Evolutionary conservation across 2,329 filamentous ascomycete species (phyloP), one percentile per base, ranked within the genome.

Genomic region (Rosellinia necatrix): DNA sequence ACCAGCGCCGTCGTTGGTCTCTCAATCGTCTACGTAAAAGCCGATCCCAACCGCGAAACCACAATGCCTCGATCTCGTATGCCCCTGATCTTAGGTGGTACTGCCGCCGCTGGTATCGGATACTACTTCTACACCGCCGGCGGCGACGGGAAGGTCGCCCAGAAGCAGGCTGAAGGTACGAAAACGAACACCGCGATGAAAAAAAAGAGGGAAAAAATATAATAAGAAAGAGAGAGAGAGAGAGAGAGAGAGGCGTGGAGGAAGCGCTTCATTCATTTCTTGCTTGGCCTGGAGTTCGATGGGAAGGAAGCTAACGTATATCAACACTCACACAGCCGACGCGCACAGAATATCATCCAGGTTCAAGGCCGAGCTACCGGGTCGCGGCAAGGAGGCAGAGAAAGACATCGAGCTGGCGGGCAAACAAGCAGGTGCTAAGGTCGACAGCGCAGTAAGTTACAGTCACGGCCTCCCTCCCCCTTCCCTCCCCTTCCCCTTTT

Each of bases 41-140:
- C 15, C 10, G 51, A 52, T 35, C 29, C 29, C 13, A 29, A 22
- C 27, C 30, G 22, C 51, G 12, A 24, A 40, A 12, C 8, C 27
- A 51, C 37, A 25, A 58, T 58, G 56, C 58, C 56, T 55, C 48
- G 57, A 40, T 51, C 57, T 27, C 30, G 60, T 2, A 21, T 60
- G 30, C 60, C 60, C 7, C 81, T 64, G 65, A 79, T 63, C 69
- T 78, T 66, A 70, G 88, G 87, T 66, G 75, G 85, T 64, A 83
- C 80, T 57, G 85, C 84, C 63, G 87, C 82, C 27, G 84, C 83
- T 66, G 88, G 86, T 62, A 78, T 86, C 56, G 91, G 89, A 38
- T 97, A 96, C 81, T 97, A 97, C 79, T 83, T 97, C 61, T 99
- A 96, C 81, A 81, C 77, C 48, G 89, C 92, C 13, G 93, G 93